A percentile compares a stretch with the other conserved stretches of the same genome.
These are phyloP conservation scores for Cinchona pubescens DNA, from an alignment of 257 asterid genomes.

Conservation along the genomic window DNA sequence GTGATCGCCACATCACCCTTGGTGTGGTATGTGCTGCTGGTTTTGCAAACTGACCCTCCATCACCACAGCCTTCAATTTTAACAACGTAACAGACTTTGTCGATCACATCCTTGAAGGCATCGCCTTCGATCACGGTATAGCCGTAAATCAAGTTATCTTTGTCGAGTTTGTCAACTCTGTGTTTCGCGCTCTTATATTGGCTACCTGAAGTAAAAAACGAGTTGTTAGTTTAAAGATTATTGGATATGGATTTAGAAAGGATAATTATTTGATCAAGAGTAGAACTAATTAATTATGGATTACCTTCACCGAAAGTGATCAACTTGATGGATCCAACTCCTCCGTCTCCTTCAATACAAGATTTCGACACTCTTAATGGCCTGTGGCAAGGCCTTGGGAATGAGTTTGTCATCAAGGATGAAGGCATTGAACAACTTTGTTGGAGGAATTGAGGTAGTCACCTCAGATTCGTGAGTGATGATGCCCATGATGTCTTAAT, in stretches of 20 bases:
- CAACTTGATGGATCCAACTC: constrained; percentile 41
- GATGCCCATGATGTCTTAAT: constrained; percentile 30
- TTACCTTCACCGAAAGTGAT: constrained; percentile 46
- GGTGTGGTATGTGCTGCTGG: constrained; percentile 29
- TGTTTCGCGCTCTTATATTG: constrained; percentile 38
- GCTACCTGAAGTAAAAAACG: neutral
- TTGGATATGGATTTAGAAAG: neutral
- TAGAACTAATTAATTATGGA: too few species aligned
- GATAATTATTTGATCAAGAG: too few species aligned
- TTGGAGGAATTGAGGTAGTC: constrained; percentile 37
- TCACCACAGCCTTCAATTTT: constrained; percentile 38
- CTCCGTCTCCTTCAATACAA: constrained; percentile 54
- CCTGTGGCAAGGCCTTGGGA: constrained; percentile 39
- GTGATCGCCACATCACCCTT: constrained; percentile 31
- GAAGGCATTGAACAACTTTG: constrained; percentile 40
- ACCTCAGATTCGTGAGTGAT: constrained; percentile 32
- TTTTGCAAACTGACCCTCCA: constrained; percentile 49
- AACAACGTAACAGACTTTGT: constrained; percentile 34
- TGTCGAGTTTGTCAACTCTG: constrained; percentile 38
- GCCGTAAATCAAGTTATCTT: constrained; percentile 29
- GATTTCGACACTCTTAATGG: constrained; percentile 39
- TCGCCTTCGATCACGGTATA: constrained; percentile 51
- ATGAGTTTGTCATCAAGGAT: constrained; percentile 48
- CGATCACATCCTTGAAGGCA: constrained; percentile 30
- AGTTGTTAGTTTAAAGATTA: too few species aligned